Conservation (phyloP, 768 basidiomycete genomes). For the Cystofilobasidium capitatum region DNA sequence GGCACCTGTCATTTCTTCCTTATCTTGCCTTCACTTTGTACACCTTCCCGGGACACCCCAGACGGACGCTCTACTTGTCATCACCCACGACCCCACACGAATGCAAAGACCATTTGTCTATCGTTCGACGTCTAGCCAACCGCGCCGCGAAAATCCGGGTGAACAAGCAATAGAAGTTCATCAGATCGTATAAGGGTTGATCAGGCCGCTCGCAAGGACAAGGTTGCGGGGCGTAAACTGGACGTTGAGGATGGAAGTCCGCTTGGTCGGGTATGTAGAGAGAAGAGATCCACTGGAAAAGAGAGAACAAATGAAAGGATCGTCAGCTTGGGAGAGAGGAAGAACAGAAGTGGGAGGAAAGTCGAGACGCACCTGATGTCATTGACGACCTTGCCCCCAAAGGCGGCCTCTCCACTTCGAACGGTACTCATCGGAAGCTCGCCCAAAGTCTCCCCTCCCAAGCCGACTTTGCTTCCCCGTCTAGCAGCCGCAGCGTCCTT, state of each 20-base stretch:
- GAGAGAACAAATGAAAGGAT: background rate
- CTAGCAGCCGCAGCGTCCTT: background rate
- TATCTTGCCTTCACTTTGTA: too few species aligned
- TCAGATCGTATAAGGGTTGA: background rate
- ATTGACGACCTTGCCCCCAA: background rate
- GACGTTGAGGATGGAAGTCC: constrained; percentile 82
- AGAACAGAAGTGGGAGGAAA: background rate
- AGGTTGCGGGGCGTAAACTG: constrained; percentile 93
- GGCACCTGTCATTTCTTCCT: background rate
- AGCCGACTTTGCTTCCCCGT: background rate
- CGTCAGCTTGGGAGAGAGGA: background rate
- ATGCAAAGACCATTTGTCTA: too few species aligned
- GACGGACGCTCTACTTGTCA: too few species aligned
- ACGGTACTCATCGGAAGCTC: constrained; percentile 15
- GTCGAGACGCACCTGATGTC: constrained; percentile 12
- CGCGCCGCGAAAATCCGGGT: too few species aligned
- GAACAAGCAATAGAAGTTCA: too few species aligned
- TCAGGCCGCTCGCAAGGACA: constrained; percentile 37
- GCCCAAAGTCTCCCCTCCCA: background rate
- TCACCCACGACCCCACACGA: too few species aligned
- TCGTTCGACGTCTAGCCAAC: too few species aligned
- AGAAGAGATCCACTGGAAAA: constrained; percentile 64
- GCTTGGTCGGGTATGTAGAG: constrained; percentile 86
- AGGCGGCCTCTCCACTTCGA: background rate
- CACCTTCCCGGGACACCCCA: too few species aligned